These are phyloP conservation scores for Mallotus repandus DNA, from an alignment of 441 rosid genomes.

Conservation along the genomic window DNA sequence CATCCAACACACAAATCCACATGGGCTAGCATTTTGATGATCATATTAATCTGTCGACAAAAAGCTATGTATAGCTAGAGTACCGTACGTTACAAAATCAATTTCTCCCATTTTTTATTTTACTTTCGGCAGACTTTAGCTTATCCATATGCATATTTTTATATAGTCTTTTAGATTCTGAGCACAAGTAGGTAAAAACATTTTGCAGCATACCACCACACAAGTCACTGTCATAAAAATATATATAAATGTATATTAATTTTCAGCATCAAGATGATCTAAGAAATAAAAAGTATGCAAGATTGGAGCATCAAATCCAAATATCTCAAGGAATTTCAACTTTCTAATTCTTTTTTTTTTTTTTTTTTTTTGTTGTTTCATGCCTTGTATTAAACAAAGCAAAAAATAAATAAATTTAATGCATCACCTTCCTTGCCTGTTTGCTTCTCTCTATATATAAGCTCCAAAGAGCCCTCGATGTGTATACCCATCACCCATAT, in stretches of 20 bases:
- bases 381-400: not conserved
- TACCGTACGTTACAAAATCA: not conserved
- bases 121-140: conserved; percentile 31
- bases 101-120: not conserved
- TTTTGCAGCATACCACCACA: conserved; percentile 14
- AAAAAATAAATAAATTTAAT: not conserved
- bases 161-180: conserved; percentile 27
- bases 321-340: conserved; percentile 34
- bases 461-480: not conserved
- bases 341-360: conserved; percentile 6
- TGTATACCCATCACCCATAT: not conserved
- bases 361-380: no score
- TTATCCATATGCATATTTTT: conserved; percentile 18
- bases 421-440: not conserved
- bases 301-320: conserved; percentile 23
- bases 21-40: no score
- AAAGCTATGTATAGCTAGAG: not conserved
- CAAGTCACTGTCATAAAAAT: conserved; percentile 26
- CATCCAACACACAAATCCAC: not conserved
- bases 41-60: conserved; percentile 2
- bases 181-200: conserved; percentile 11
- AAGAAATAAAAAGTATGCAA: not conserved
- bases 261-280: conserved; percentile 19
- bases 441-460: not conserved
- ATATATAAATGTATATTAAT: not conserved